A percentile compares a stretch with the other conserved stretches of the same genome.
Evolutionary conservation across 805 yeast genomes (phyloP).

Genomic region (Saccharomycopsis microspora): DNA sequence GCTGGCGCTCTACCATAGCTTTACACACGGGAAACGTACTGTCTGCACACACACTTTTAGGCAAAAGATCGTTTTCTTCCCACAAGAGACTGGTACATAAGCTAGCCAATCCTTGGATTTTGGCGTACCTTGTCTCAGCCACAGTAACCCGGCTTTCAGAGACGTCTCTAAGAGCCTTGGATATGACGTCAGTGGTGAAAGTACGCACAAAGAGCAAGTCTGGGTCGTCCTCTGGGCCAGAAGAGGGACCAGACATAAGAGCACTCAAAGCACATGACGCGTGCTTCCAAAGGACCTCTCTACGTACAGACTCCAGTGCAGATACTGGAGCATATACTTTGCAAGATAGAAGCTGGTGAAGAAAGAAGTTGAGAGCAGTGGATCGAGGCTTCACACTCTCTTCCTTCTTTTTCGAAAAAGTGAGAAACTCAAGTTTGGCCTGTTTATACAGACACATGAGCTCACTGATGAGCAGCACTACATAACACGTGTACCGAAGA

Average conservation of each 20-base stretch:
- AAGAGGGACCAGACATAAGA: conserved; percentile 37
- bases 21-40: conserved; percentile 59
- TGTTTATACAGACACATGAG: conserved; percentile 67
- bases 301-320: conserved; percentile 32
- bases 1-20: conserved; percentile 55
- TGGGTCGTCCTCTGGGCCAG: conserved; percentile 35
- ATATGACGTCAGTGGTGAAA: conserved; percentile 57
- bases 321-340: too few relatives aligned
- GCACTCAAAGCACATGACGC: conserved; percentile 53
- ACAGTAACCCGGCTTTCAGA: conserved; percentile 22
- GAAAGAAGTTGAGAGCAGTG: conserved; percentile 63
- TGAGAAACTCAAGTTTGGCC: conserved; percentile 71
- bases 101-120: conserved; percentile 41
- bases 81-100: conserved; percentile 25
- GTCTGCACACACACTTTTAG: conserved; percentile 16
- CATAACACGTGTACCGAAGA: conserved; percentile 56
- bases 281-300: conserved; percentile 44
- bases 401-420: conserved; percentile 51
- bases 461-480: conserved; percentile 60
- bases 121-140: conserved; percentile 39
- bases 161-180: conserved; percentile 49
- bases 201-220: conserved; percentile 66
- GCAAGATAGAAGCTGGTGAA: conserved; percentile 51
- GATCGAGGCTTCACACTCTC: conserved; percentile 47
- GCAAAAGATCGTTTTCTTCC: conserved; percentile 22